Base-by-base conservation (phyloP, 129 eudicot genomes). In the Lactuca saligna region DNA sequence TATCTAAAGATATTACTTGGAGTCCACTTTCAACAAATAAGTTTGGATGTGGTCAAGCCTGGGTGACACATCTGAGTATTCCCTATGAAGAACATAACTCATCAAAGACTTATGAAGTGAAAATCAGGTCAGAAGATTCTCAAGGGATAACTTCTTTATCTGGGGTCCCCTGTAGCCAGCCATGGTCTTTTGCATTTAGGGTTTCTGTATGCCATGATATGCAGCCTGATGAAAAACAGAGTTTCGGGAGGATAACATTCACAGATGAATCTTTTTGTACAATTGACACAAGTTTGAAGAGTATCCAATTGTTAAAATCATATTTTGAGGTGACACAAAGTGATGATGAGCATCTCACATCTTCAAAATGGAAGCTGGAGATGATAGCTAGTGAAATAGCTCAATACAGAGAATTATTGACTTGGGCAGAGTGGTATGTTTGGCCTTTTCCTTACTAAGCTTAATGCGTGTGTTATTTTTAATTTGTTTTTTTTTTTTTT, bases 381-480 rank as follows among this genome's bases (percentile, higher is more conserved):
- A 80, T 80, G 63, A 75, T 93, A 48, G 80, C 78, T 51, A 68
- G 49, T 66, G 99, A 86, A 82, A 87, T 93, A 71, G 79, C 75
- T 70, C 86, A 85, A 37, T 89, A 80, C 42, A 85, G 81, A 62
- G 93, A 83, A 41, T 66, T 89, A 71, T 71, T 93, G 81, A 72
- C 90, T 41, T 66, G 76, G 76, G 75, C 82, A n/a, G 68, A 87
- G 35, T 83, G 97, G 99, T 93, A 85, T 55, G 82, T 35, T 57
- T 39, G 34, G 6, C 55, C 50, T 57, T 51, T 65, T 65, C 15
- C 17, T 66, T 33, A 51, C 32, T 54, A 39, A 2, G 44, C 44
- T 4, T 42, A 69, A 39, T 39, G 38, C 12, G 29, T 44, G 10
- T 46, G 15, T 48, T 39, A 35, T 38, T 16, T 64, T 59, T 70